A percentile compares a stretch with the other conserved stretches of the same genome.
These are phyloP conservation scores for Fusarium chaquense DNA, from an alignment of 2,329 filamentous ascomycete species.

Conservation along the genomic window DNA sequence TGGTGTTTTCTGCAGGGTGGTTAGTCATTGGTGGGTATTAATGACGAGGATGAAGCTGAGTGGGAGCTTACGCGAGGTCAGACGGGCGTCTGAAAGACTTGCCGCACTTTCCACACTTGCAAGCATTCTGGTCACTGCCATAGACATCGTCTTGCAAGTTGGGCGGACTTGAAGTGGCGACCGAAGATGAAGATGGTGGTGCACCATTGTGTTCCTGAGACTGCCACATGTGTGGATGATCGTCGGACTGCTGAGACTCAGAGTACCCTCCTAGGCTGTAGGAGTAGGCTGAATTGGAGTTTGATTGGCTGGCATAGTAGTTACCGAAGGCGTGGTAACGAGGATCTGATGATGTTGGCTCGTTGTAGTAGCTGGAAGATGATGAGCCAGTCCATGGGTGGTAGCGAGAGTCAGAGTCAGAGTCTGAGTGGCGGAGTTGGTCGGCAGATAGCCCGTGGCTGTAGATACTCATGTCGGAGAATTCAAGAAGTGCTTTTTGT, in stretches of 20 bases:
- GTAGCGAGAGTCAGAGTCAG: conserved; percentile 36
- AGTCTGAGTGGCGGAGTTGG: conserved; percentile 38
- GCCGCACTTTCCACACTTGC: conserved; percentile 38
- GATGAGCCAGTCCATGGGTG: conserved; percentile 29
- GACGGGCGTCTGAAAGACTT: conserved; percentile 46
- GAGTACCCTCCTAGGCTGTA: conserved; percentile 30
- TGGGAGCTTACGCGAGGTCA: conserved; percentile 43
- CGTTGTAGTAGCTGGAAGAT: conserved; percentile 27
- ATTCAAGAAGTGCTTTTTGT: conserved; percentile 9
- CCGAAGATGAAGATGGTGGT: conserved; percentile 38
- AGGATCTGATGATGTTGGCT: conserved; percentile 33
- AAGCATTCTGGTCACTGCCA: conserved; percentile 32
- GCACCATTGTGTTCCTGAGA: conserved; percentile 32
- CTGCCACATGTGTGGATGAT: conserved; percentile 37
- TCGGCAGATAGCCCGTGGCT: conserved; percentile 32
- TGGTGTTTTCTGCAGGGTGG: conserved; percentile 41
- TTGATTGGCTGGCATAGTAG: conserved; percentile 38
- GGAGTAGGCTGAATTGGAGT: conserved; percentile 22
- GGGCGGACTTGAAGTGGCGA: conserved; percentile 39
- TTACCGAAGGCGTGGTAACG: conserved; percentile 35
- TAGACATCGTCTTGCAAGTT: conserved; percentile 41
- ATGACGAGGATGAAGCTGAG: neutral
- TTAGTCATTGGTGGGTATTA: conserved; percentile 11
- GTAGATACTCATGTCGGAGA: conserved; percentile 38
- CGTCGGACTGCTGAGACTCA: conserved; percentile 33